Conservation (phyloP, 805 yeast species). For the Sugiyamaella marilandica region DNA sequence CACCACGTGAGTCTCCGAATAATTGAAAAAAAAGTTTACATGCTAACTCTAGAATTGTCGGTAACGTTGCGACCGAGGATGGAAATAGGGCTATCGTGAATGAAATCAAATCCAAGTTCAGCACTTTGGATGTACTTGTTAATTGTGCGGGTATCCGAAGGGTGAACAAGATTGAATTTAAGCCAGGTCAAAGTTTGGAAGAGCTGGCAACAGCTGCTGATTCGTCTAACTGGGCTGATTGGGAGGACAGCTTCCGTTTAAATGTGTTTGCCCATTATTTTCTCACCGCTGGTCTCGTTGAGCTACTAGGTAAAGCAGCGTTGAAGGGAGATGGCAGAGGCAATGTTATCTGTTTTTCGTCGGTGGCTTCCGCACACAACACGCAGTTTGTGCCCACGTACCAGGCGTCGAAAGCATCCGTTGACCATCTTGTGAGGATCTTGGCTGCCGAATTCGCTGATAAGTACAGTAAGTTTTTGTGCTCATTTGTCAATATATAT, state of each 20-base stretch:
- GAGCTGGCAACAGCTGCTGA: background rate
- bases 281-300: slow-evolving; percentile 2
- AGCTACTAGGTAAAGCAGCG: slow-evolving; percentile 3
- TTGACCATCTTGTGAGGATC: background rate
- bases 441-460: background rate
- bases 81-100: slow-evolving; percentile 4
- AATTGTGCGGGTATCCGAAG: slow-evolving; percentile 2
- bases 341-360: slow-evolving; percentile 3
- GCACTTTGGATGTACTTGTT: background rate
- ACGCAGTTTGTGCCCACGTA: background rate
- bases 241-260: background rate
- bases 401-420: slow-evolving; percentile 8
- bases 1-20: background rate
- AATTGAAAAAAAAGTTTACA: background rate
- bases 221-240: background rate
- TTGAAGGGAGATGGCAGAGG: slow-evolving; percentile 7
- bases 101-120: background rate
- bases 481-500: background rate
- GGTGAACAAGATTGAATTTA: background rate
- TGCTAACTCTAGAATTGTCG: background rate
- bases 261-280: slow-evolving; percentile 1
- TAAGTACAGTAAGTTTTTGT: background rate
- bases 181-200: background rate
- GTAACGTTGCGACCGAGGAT: background rate
- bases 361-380: background rate